These are phyloP conservation scores for Globisporangium paroecandrum DNA, from an alignment of 352 stramenopile genomes.

Conservation along the genomic window DNA sequence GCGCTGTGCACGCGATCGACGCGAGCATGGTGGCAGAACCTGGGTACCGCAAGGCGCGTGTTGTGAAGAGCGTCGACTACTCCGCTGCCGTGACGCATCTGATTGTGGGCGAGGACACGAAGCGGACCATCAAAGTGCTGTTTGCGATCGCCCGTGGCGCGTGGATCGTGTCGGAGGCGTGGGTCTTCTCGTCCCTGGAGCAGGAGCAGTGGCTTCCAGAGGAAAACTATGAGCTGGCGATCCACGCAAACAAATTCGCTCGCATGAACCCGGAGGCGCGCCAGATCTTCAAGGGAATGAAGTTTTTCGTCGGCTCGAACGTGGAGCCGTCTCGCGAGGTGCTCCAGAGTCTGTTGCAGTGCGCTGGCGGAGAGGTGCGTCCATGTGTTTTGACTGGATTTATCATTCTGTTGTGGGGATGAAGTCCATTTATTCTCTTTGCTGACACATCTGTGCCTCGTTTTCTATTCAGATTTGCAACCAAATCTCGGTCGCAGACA, in stretches of 20 bases:
- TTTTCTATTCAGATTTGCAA: constrained; percentile 51
- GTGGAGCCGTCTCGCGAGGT: constrained; percentile 71
- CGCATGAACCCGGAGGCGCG: constrained; percentile 43
- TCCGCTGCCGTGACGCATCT: constrained; percentile 70
- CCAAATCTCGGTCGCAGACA: constrained; percentile 60
- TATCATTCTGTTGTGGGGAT: neutral
- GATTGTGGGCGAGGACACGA: constrained; percentile 60
- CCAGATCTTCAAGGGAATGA: constrained; percentile 58
- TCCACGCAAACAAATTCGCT: constrained; percentile 46
- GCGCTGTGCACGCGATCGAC: constrained; percentile 77
- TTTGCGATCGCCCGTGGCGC: constrained; percentile 78
- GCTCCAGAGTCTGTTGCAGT: constrained; percentile 69
- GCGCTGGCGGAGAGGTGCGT: constrained; percentile 57
- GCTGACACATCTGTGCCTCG: constrained; percentile 4
- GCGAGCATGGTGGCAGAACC: constrained; percentile 44
- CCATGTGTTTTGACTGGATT: neutral
- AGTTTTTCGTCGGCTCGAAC: constrained; percentile 72
- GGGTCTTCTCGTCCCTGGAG: constrained; percentile 77
- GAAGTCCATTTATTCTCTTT: neutral
- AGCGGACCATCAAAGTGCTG: constrained; percentile 82
- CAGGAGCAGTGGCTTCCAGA: constrained; percentile 68
- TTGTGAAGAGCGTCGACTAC: constrained; percentile 81
- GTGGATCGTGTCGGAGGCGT: constrained; percentile 78
- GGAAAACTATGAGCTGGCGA: constrained; percentile 56
- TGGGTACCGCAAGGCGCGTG: constrained; percentile 56